Base-by-base conservation (phyloP, 768 basidiomycete genomes). In the Mycena crocata region DNA sequence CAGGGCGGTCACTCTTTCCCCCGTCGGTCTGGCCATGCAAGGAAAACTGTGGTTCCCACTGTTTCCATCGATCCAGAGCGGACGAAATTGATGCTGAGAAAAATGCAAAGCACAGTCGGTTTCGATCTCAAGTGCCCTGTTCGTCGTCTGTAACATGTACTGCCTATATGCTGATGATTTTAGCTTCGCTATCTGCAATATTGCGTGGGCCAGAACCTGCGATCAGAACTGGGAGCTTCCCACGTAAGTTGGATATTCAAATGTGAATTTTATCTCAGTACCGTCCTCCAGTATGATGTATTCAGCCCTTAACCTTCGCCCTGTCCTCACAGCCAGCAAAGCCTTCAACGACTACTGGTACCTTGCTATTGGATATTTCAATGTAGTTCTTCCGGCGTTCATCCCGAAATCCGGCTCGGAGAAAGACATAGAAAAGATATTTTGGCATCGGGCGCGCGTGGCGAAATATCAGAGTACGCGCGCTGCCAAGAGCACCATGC, bases 361-460 rank as follows among this genome's bases (percentile, higher is more conserved):
- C 81, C 83, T 94, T 35, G 87, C 90, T n/a, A 87, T 93, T 61
- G 89, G 90, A 5, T 93, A 92, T 79, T 93, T 91, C 83, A 94
- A 94, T 77, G 84, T 96, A 70, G 80, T 94, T 60, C 87, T 96
- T 10, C 93, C 94, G 1, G 81, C 84, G 23, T 93, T 94, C 79
- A 72, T 92, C 28, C 89, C 91, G n/a, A 60, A 71, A 17, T 79
- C 80, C 28, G 71, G 72, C 12, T 65, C 55, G 49, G 67, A 69
- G 5, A 57, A 62, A 30, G 78, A 84, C 37, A 68, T 84, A 30
- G 72, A 79, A 3, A 64, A 81, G 31, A 84, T 82, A 0, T 92
- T 95, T 76, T 95, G 93, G 93, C 88, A 88, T 66, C 87, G 93
- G 58, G 91, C 93, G 17, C 86, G 84, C 21, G 77, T 79, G 37